A percentile compares a stretch with the other conserved stretches of the same genome.
These are phyloP conservation scores for Sporodiniella umbellata DNA, from an alignment of 371 early-diverging fungal genomes.

Conservation along the genomic window DNA sequence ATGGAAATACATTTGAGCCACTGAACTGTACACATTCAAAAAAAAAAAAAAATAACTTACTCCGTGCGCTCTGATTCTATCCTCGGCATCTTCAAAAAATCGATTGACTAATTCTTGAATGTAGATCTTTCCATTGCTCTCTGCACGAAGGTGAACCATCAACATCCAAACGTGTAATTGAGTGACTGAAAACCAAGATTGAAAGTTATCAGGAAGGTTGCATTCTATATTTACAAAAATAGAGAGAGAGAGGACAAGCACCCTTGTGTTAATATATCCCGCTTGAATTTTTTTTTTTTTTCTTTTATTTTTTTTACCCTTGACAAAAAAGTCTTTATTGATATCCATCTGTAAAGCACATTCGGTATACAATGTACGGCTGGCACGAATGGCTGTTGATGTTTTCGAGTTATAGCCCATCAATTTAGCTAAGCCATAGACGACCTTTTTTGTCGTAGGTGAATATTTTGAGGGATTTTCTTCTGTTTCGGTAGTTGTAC, in stretches of 20 bases:
- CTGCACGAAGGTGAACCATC: conserved; percentile 79
- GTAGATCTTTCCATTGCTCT: conserved; percentile 68
- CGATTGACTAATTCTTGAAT: conserved; percentile 87
- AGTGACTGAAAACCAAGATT: conserved; percentile 92
- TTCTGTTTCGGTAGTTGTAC: background rate
- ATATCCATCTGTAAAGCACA: conserved; percentile 52
- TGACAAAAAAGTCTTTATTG: conserved; percentile 54
- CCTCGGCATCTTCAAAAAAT: conserved; percentile 88
- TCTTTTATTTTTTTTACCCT: too few relatives aligned
- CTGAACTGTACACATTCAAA: background rate
- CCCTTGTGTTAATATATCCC: background rate
- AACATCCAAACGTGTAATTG: conserved; percentile 93
- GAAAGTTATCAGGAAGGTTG: conserved; percentile 84
- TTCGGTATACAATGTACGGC: conserved; percentile 48
- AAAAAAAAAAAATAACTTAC: conserved; percentile 21
- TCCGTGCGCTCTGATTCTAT: conserved; percentile 65
- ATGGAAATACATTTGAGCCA: background rate
- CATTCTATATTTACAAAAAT: conserved; percentile 41
- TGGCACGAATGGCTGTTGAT: conserved; percentile 56
- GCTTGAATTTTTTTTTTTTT: background rate
- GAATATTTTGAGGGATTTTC: conserved; percentile 23
- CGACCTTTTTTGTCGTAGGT: conserved; percentile 36
- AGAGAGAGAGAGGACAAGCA: too few relatives aligned
- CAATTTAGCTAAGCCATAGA: conserved; percentile 47
- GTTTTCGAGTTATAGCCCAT: conserved; percentile 56